phyloP scores from a whole-genome alignment of 2,329 filamentous ascomycete species.

The Phyllosticta citriasiana region DNA sequence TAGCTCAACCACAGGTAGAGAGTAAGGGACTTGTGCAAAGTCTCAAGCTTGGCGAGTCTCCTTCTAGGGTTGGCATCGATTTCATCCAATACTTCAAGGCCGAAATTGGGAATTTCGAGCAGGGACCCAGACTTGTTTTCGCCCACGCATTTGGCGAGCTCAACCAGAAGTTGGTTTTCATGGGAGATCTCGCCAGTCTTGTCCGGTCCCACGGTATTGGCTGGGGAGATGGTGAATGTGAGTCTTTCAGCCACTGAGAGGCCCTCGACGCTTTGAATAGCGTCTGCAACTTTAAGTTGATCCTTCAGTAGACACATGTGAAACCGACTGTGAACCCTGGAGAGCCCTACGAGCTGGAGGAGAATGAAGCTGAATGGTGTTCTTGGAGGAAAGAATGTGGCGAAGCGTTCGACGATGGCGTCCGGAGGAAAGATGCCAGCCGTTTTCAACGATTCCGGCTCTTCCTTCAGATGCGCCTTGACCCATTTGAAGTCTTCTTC shows the following conservation, averaged over 20 bases:
- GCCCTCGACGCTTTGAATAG: constrained; percentile 58
- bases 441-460: constrained; percentile 55
- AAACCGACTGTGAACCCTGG: constrained; percentile 54
- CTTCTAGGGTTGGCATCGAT: constrained; percentile 21
- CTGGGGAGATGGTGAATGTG: constrained; percentile 63
- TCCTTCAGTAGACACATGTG: constrained; percentile 57
- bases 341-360: constrained; percentile 61
- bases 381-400: constrained; percentile 67
- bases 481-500: constrained; percentile 56
- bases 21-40: constrained; percentile 70
- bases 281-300: constrained; percentile 57
- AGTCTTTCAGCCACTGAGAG: constrained; percentile 67
- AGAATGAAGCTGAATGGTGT: constrained; percentile 80
- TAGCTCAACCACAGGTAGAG: constrained; percentile 92
- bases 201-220: constrained; percentile 33
- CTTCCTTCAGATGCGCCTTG: constrained; percentile 49
- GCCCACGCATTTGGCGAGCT: constrained; percentile 61
- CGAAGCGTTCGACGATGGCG: constrained; percentile 62
- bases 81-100: constrained; percentile 63
- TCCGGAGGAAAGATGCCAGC: constrained; percentile 69
- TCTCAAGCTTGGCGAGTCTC: constrained; percentile 56
- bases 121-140: constrained; percentile 56
- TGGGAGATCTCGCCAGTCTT: constrained; percentile 38
- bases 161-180: constrained; percentile 45
- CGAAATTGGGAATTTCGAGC: constrained; percentile 58